Evolutionary conservation across 305 asterid genomes (phyloP).

Genomic region (Fraxinus platypoda): DNA sequence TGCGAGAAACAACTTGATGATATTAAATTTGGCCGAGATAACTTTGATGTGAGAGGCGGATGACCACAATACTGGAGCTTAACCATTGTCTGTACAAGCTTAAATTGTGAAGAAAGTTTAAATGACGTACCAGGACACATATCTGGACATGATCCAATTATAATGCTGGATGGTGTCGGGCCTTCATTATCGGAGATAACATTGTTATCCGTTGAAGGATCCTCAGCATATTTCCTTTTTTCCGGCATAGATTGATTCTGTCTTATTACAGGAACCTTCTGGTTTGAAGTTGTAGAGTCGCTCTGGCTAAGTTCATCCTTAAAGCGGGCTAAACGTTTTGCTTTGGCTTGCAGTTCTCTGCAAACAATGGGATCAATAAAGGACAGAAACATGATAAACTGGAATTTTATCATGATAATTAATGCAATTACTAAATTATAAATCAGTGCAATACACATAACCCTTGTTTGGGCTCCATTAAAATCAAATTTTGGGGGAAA

Average conservation of each 20-base stretch:
- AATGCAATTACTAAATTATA: slow-evolving; percentile 12
- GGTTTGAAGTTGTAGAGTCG: slow-evolving; percentile 36
- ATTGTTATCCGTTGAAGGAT: slow-evolving; percentile 44
- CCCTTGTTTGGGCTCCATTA: neutral
- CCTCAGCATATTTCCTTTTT: slow-evolving; percentile 41
- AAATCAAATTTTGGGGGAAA: neutral
- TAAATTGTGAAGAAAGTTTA: slow-evolving; percentile 16
- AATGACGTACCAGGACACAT: slow-evolving; percentile 91
- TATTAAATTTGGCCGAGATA: neutral
- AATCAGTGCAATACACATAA: slow-evolving; percentile 17
- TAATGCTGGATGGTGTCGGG: slow-evolving; percentile 51
- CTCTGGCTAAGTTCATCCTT: slow-evolving; percentile 67
- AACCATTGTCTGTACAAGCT: neutral
- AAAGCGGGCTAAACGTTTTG: slow-evolving; percentile 90
- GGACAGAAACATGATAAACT: slow-evolving; percentile 7
- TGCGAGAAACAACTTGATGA: neutral
- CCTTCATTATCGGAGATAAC: slow-evolving; percentile 50
- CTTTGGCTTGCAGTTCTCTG: slow-evolving; percentile 89
- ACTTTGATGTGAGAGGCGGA: neutral
- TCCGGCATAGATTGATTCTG: slow-evolving; percentile 45
- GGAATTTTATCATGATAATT: slow-evolving; percentile 5
- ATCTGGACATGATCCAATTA: slow-evolving; percentile 84
- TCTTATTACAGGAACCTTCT: slow-evolving; percentile 48
- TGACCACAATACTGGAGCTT: neutral
- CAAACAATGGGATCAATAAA: slow-evolving; percentile 22